phyloP scores from a whole-genome alignment of 495 filamentous ascomycete species.

The Neurospora sp. region DNA sequence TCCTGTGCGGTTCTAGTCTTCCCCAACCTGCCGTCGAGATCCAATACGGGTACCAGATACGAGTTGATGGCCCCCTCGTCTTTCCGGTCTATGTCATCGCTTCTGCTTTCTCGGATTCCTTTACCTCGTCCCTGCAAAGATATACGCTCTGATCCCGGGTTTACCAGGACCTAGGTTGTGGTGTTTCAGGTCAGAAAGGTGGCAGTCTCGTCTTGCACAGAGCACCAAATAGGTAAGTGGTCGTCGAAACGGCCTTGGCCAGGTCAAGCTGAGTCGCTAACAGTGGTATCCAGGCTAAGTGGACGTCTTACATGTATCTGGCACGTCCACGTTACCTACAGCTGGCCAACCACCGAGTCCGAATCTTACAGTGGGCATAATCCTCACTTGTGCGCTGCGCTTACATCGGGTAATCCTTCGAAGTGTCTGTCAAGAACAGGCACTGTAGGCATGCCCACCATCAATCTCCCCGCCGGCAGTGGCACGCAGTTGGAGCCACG shows the following conservation, averaged over 20 bases:
- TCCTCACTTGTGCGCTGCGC: conserved; percentile 5
- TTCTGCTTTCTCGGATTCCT: neutral
- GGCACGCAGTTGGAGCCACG: conserved; percentile 22
- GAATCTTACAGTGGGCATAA: conserved; percentile 13
- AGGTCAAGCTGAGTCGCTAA: neutral
- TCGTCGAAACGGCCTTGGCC: neutral
- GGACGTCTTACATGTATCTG: neutral
- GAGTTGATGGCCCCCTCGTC: neutral
- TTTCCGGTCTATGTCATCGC: neutral
- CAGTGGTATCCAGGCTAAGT: neutral
- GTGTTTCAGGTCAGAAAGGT: neutral
- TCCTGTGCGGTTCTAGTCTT: neutral
- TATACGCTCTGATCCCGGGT: neutral
- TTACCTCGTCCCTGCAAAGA: neutral
- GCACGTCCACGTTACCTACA: neutral
- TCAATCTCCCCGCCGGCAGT: conserved; percentile 26
- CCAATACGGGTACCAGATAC: neutral
- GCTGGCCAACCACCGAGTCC: conserved; percentile 19
- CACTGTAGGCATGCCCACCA: conserved; percentile 34
- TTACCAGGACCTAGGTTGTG: neutral
- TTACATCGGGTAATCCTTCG: conserved; percentile 13
- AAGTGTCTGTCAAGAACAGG: conserved; percentile 12
- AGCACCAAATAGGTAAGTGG: neutral
- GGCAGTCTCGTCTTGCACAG: neutral
- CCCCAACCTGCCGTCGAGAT: neutral